Conservation (phyloP, 768 basidiomycete genomes). For the Leucogyrophana mollusca region DNA sequence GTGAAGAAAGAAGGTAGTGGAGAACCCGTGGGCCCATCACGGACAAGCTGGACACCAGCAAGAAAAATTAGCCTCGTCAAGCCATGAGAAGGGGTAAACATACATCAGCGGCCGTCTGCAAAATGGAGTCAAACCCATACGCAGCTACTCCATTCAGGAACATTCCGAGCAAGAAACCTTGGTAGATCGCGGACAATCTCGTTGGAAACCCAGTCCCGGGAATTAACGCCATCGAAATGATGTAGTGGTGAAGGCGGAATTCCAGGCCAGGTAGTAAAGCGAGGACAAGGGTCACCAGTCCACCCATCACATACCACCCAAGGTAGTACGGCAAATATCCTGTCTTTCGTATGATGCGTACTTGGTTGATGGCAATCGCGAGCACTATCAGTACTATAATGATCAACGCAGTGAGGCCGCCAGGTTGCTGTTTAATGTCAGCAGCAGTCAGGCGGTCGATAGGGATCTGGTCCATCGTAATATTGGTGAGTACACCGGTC, state of each 20-base stretch:
- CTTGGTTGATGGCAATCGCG: constrained; percentile 66
- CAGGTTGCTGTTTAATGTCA: constrained; percentile 63
- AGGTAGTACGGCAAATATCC: constrained; percentile 81
- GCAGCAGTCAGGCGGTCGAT: constrained; percentile 71
- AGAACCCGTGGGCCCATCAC: constrained; percentile 71
- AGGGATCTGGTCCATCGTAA: constrained; percentile 70
- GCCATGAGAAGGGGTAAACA: constrained; percentile 21
- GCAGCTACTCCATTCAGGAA: constrained; percentile 79
- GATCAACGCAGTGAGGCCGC: constrained; percentile 66
- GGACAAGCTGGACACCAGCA: constrained; percentile 51
- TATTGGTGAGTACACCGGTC: constrained; percentile 74
- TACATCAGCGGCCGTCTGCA: constrained; percentile 74
- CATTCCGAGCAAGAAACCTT: constrained; percentile 79
- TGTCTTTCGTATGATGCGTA: constrained; percentile 80
- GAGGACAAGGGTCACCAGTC: constrained; percentile 62
- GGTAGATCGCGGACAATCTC: constrained; percentile 73
- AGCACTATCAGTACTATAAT: constrained; percentile 64
- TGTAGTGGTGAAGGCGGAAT: constrained; percentile 81
- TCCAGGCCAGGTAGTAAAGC: constrained; percentile 66
- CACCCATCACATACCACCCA: constrained; percentile 70
- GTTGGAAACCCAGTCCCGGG: constrained; percentile 84
- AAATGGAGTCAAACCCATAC: constrained; percentile 76
- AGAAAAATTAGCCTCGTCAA: constrained; percentile 2
- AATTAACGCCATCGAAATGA: constrained; percentile 70
- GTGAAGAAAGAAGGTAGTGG: constrained; percentile 71